Percentiles rank a stretch among this genome's conserved stretches.
Conservation (phyloP, 1,139 yeast species). For the Yueomyces sp. region DNA sequence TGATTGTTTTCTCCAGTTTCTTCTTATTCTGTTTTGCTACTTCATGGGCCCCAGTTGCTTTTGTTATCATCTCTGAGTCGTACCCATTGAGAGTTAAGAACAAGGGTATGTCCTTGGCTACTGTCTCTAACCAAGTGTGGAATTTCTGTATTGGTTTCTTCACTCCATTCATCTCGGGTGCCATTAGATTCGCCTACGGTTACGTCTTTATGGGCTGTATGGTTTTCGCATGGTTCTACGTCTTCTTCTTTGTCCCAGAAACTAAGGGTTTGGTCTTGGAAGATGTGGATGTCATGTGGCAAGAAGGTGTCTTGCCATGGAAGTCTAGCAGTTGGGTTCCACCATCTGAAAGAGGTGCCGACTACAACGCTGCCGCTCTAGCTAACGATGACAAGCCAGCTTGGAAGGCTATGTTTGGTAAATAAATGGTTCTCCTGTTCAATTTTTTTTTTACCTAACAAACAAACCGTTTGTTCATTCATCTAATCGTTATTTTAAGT, state of each 20-base stretch:
- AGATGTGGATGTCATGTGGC: slow-evolving; percentile 53
- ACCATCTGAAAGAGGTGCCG: slow-evolving; percentile 19
- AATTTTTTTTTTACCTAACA: neutral
- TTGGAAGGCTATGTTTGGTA: slow-evolving; percentile 14
- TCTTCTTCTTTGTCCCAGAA: slow-evolving; percentile 54
- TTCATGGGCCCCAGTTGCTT: slow-evolving; percentile 78
- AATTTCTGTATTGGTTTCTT: slow-evolving; percentile 65
- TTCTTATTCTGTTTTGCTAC: slow-evolving; percentile 71
- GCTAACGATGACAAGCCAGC: slow-evolving; percentile 10
- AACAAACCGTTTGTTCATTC: neutral
- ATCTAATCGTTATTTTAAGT: neutral
- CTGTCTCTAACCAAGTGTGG: slow-evolving; percentile 64
- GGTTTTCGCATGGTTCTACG: slow-evolving; percentile 46
- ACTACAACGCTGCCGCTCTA: slow-evolving; percentile 10
- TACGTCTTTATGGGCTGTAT: slow-evolving; percentile 64
- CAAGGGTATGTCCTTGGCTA: slow-evolving; percentile 64
- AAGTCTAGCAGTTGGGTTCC: slow-evolving; percentile 26
- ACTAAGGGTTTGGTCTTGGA: slow-evolving; percentile 61
- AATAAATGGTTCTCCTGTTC: neutral
- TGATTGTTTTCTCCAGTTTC: slow-evolving; percentile 68
- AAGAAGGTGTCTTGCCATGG: slow-evolving; percentile 32
- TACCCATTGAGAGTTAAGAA: slow-evolving; percentile 69
- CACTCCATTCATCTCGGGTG: slow-evolving; percentile 54
- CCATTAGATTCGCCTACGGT: slow-evolving; percentile 37
- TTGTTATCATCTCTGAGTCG: slow-evolving; percentile 58